Percentiles rank a stretch among this genome's conserved stretches.
phyloP scores from a whole-genome alignment of 306 rosid species.

The Rosa multiflora region DNA sequence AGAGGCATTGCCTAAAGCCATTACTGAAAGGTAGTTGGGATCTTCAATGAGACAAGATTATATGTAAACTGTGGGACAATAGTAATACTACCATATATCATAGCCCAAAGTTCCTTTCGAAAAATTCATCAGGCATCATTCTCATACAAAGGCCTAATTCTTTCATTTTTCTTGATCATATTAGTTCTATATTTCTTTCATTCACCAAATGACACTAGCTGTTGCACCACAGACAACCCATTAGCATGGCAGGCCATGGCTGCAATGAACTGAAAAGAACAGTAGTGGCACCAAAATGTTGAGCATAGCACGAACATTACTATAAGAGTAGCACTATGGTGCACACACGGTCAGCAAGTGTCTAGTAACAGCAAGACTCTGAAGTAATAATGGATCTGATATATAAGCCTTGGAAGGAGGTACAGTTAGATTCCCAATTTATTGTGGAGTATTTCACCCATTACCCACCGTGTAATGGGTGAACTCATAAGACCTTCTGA shows the following conservation, averaged over 20 bases:
- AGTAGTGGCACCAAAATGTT: not conserved
- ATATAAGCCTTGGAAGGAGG: not conserved
- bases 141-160: not conserved
- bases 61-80: not conserved
- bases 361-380: not conserved
- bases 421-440: not conserved
- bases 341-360: not conserved
- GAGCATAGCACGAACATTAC: not conserved
- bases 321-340: not conserved
- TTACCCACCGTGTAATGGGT: too few relatives aligned
- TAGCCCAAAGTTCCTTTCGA: not conserved
- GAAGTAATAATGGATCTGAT: not conserved
- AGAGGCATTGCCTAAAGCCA: conserved; percentile 9
- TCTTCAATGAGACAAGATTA: not conserved
- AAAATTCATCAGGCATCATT: not conserved
- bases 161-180: not conserved
- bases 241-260: not conserved
- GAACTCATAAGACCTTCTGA: not conserved
- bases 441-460: not conserved
- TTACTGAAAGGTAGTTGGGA: not conserved
- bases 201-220: not conserved
- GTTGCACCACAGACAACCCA: not conserved
- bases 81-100: not conserved
- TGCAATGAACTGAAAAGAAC: not conserved
- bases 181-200: not conserved